Base-by-base conservation (phyloP, 306 rosid species). In the Cicer arietinum region DNA sequence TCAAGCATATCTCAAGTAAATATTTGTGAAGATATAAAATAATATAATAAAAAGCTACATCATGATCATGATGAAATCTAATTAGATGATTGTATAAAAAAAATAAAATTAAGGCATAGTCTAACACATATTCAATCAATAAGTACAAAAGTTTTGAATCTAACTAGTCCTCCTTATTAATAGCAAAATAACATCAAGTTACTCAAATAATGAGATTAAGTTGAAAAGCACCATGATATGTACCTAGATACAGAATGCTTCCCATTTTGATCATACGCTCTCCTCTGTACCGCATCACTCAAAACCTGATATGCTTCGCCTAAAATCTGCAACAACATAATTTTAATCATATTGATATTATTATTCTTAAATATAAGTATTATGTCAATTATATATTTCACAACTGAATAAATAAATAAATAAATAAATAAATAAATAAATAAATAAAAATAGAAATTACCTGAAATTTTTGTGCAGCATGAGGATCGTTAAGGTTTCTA, bases 261-360 rank as follows among this genome's bases (percentile, higher is more conserved):
- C 58, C 99, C 99, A 86, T 92, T 89, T 70, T 83, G 87, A 89
- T 92, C 85, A 73, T 94, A 94, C 6, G 83, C 86, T 25, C 88
- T 92, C 78, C 95, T 87, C 76, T 89, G 93, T 35, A 68, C 83
- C 13, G 99, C 89, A 83, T 92, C 97, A 69, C 97, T 89, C 84
- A 92, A 86, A 63, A 94, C 92, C 73, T 90, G 96, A 80, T 94
- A 94, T 0, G 99, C 99, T 85, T 92, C 97, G 4, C 99, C 92
- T 58, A 94, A 79, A 56, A 79, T 87, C 97, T 94, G 78, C 45
- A 72, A 73, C 35, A 60, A 14, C 65, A 44, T 18, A 35, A 59
- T 6, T 10, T 25, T 17, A 60, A 65, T 65, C 20, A 44, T 1
- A 69, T 1, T 13, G 20, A n/a, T 2, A 13, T 10, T 25, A 22